Evolutionary conservation across 768 basidiomycete genomes (phyloP), one percentile per base, ranked within the genome.

Genomic region (Lentinula boryana): DNA sequence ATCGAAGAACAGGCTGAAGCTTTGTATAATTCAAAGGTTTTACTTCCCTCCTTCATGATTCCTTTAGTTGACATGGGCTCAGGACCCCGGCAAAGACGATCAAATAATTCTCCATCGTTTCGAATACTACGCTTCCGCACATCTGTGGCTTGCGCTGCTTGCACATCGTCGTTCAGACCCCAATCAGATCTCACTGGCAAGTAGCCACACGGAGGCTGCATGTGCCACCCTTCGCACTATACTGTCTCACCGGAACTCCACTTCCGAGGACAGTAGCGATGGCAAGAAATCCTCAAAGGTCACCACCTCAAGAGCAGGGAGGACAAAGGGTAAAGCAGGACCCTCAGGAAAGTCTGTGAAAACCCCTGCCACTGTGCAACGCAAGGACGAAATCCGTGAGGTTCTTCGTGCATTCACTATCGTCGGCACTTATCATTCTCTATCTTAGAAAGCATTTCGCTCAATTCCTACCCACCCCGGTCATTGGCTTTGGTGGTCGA

Each of bases 111-210:
- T 62, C 12, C 79, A 74, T 55, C 65, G 68, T 31, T 58, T 65
- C 6, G 84, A 89, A 66, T 84, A 87, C 65, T 78, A 74, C 32
- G 78, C 83, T 1, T 71, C 78, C 1, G 75, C 80, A 0, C 83
- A 89, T 66, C 76, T 95, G 27, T 89, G 87, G 85, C 73, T 84
- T 49, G 84, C 87, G 0, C 73, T 95, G 18, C 86, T 90, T 66
- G 80, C 84, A 18, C 91, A 94, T 70, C 81, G 84, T 13, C 75
- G 73, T 5, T 73, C 70, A 8, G 76, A 81, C 58, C 62, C 71
- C 0, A 71, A 80, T 23, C 79, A 83, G 67, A 76, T 73, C 58
- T 60, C 70, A 0, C 66, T 78, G 1, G 77, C 91, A 44, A 71
- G 80, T 7, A 67, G 72, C n/a, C 83, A 85, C 52, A 75, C 82